Base-by-base conservation (phyloP, 2,329 filamentous ascomycete species). In the Diaporthe velutina region DNA sequence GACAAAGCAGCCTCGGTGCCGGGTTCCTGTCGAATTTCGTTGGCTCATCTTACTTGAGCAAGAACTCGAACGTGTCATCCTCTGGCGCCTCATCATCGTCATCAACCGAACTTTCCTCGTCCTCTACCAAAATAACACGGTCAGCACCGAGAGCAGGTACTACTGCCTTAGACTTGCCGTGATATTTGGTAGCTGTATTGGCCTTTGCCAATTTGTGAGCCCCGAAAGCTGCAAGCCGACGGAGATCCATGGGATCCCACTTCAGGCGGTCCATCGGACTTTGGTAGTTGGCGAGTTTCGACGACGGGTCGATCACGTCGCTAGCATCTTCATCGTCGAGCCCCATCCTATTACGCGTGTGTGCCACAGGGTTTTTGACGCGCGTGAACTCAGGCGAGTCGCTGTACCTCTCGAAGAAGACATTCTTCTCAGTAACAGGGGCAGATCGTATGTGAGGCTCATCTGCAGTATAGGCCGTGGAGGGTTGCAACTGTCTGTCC, bases 61-160 rank as follows among this genome's bases (percentile, higher is more conserved):
- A 54, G 42, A 75, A 75, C 33, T 75, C 74, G n/a, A 75, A 75
- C n/a, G 74, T 75, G 40, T 75, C 74, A 12, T 75, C 74, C 33
- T 73, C 73, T 15, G 71, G 74, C 42, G 42, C 74, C 19, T 73
- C 70, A 12, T 70, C 66, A 25, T 71, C 71, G 5, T 74, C 71
- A 50, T 70, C 71, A 25, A 42, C n/a, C 19, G 22, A 25, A 10
- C 54, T 6, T 30, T 61, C 73, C 15, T 28, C 22, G 28, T 60
- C 50, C 9, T 42, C 68, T 19, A n/a, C 45, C 28, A 66, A 52
- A 35, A 35, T 19, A 52, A 45, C 25, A n/a, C 9, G 3, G 6
- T 10, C 25, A 45, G 4, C 7, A 15, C 50, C n/a, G n/a, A 9
- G 30, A 22, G n/a, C 9, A 55, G 57, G 12, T 6, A 33, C 17